These are phyloP conservation scores for Cruciata laevipes DNA, from an alignment of 257 asterid genomes.

Conservation along the genomic window DNA sequence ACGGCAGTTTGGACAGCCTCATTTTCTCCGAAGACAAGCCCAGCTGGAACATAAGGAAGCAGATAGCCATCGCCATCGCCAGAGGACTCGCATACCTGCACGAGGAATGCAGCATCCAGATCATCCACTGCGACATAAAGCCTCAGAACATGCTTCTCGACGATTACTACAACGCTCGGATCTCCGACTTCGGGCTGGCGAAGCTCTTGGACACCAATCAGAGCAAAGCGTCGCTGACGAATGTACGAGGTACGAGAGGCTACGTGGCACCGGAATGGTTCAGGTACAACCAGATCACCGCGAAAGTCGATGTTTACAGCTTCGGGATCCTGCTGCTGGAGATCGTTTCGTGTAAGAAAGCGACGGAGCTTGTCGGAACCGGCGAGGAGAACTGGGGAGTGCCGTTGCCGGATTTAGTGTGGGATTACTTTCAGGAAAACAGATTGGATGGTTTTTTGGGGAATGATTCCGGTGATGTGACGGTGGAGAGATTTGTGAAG, in stretches of 20 bases:
- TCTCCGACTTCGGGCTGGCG: constrained; percentile 38
- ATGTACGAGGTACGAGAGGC: constrained; percentile 35
- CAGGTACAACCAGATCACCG: constrained; percentile 21
- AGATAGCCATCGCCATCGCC: neutral
- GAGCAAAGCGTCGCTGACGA: constrained; percentile 22
- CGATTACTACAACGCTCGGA: constrained; percentile 21
- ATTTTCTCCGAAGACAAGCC: constrained; percentile 23
- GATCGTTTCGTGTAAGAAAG: constrained; percentile 25
- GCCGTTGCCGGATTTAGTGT: constrained; percentile 15
- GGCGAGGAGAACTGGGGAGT: neutral
- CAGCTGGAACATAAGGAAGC: constrained; percentile 29
- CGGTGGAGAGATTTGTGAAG: neutral
- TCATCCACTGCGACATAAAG: constrained; percentile 3
- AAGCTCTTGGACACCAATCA: constrained; percentile 30
- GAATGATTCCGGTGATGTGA: neutral
- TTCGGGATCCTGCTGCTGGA: constrained; percentile 30
- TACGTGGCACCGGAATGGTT: constrained; percentile 45
- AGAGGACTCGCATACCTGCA: neutral
- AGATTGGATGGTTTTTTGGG: neutral
- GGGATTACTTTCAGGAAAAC: neutral
- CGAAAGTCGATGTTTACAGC: constrained; percentile 36
- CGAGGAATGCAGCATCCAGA: neutral
- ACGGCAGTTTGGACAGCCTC: constrained; percentile 26
- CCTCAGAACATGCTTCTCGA: constrained; percentile 40
- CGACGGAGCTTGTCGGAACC: constrained; percentile 3